Percentiles rank a stretch among this genome's conserved stretches.
These are phyloP conservation scores for Beauveria sp. DNA, from an alignment of 2,329 filamentous ascomycete genomes.

Conservation along the genomic window DNA sequence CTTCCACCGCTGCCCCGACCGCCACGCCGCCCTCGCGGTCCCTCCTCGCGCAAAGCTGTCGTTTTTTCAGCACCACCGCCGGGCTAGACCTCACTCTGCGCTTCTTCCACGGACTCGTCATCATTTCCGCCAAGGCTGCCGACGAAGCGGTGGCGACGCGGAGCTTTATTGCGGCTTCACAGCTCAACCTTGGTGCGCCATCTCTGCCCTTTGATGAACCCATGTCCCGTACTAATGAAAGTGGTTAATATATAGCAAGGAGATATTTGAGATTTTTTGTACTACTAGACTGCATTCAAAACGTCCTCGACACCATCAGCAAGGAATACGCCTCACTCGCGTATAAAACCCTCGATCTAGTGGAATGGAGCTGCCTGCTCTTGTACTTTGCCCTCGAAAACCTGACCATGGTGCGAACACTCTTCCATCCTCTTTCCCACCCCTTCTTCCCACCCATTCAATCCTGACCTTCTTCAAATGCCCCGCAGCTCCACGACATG, in stretches of 20 bases:
- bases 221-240: not conserved
- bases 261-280: constrained; percentile 11
- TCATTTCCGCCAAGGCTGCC: not conserved
- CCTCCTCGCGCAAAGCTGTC: not conserved
- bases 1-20: not conserved
- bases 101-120: constrained; percentile 2
- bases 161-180: not conserved
- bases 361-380: constrained; percentile 10
- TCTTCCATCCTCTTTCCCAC: not conserved
- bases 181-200: constrained; percentile 8
- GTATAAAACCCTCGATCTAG: not conserved
- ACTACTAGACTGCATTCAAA: constrained; percentile 7
- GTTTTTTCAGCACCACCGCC: constrained; percentile 9
- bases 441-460: too few relatives aligned
- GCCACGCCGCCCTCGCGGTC: not conserved
- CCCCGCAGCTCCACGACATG: constrained; percentile 9
- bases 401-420: constrained; percentile 5
- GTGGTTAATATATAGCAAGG: not conserved
- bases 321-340: not conserved
- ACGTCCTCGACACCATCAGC: not conserved
- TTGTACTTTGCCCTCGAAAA: constrained; percentile 11
- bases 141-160: not conserved
- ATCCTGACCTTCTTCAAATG: not conserved
- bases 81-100: constrained; percentile 8
- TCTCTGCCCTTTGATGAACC: too few relatives aligned